Percentiles rank a stretch among this genome's conserved stretches.
Conservation (phyloP, 2,329 filamentous ascomycete genomes). For the Celoporthe dispersa region DNA sequence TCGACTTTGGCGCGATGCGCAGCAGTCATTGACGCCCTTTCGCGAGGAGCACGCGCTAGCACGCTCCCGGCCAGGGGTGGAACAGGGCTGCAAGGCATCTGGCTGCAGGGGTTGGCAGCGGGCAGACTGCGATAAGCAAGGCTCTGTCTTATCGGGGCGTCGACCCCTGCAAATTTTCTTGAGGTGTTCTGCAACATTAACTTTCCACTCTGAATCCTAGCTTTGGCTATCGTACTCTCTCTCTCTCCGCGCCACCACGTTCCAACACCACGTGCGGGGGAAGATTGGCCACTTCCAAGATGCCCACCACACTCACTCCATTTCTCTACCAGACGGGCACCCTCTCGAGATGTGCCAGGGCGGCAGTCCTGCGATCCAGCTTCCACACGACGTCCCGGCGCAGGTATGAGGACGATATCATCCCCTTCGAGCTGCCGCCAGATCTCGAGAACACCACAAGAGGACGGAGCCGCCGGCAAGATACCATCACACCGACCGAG, state of each 20-base stretch:
- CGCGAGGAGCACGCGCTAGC: constrained; percentile 29
- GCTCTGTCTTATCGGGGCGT: constrained; percentile 10
- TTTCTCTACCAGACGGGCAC: constrained; percentile 77
- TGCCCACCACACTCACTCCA: constrained; percentile 59
- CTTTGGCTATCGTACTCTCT: too few relatives aligned
- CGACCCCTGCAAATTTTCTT: constrained; percentile 22
- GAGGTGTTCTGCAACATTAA: background rate
- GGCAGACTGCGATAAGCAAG: constrained; percentile 9
- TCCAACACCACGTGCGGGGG: background rate
- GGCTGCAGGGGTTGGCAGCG: background rate
- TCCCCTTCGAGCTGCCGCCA: constrained; percentile 56
- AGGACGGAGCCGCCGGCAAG: constrained; percentile 36
- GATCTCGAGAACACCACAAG: constrained; percentile 40
- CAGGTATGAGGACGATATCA: constrained; percentile 39
- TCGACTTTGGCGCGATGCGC: constrained; percentile 5
- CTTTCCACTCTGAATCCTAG: background rate
- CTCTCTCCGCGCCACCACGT: background rate
- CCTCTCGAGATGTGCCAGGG: constrained; percentile 33
- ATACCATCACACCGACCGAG: constrained; percentile 63
- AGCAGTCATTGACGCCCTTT: background rate
- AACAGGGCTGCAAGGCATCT: background rate
- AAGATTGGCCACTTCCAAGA: constrained; percentile 32
- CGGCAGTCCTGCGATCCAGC: constrained; percentile 37
- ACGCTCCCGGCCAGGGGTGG: constrained; percentile 9
- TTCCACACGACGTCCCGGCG: constrained; percentile 33